Evolutionary conservation across 345 rosid genomes (phyloP), one percentile per base, ranked within the genome.

Genomic region (Brassica rapa): DNA sequence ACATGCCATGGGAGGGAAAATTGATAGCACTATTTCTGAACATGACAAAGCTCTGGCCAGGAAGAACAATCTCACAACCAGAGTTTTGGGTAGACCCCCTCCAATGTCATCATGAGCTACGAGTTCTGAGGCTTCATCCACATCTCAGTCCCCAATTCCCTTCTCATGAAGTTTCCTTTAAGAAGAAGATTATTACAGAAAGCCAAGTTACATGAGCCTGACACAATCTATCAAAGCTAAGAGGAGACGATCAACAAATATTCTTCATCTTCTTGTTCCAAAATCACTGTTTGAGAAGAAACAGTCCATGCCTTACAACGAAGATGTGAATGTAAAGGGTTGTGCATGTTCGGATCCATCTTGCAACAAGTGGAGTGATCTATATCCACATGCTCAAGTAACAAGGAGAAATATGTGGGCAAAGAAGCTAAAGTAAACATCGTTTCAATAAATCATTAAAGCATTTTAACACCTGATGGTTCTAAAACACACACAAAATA

Each of bases 151-250:
- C 11, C 85, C 81, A 63, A 69, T 78, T 41, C 82, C 86, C 29
- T 63, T 78, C 57, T 84, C 86, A 0, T 73, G 85, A 71, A 84
- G 85, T 71, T 81, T 73, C 43, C 78, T 77, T 5, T 81, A 60
- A 37, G 88, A 84, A 56, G 92, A 87, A 24, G 83, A 86, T 29
- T 66, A 78, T 10, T 68, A 76, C 68, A 80, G 75, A 39, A 90
- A 91, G 71, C 98, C 96, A 0, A 82, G 92, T 78, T 95, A 86
- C 85, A 90, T 95, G 98, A 89, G 75, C 68, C 84, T 85, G 23
- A 93, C 98, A 0, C 86, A 86, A 71, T 90, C 92, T 33, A 87
- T 79, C 14, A 93, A 89, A 78, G 94, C 93, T 16, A 93, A 90
- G 86, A 90, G 85, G 57, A 88, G 86, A 62, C 80, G 79, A 35